These are phyloP conservation scores for Phoenix roebelenii DNA, from an alignment of 176 grass and related monocot genomes.

Conservation along the genomic window DNA sequence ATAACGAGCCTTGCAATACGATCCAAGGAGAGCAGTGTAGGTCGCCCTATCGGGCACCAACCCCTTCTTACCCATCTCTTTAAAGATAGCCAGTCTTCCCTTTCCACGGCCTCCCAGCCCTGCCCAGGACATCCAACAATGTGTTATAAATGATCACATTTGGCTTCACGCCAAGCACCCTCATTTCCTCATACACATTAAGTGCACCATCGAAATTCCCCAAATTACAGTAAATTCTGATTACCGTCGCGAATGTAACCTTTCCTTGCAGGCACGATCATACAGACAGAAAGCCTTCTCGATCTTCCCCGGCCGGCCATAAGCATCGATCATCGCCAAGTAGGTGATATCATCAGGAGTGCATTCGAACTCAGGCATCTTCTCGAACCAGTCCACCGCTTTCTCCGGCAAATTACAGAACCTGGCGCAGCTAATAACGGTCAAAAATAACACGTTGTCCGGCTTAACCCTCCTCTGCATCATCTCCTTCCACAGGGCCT, in stretches of 20 bases:
- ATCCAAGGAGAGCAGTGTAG: slow-evolving; percentile 45
- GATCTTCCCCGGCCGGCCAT: slow-evolving; percentile 50
- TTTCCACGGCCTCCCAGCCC: slow-evolving; percentile 73
- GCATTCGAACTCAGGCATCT: slow-evolving; percentile 65
- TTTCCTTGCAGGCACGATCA: slow-evolving; percentile 53
- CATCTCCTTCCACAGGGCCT: slow-evolving; percentile 68
- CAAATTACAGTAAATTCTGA: slow-evolving; percentile 37
- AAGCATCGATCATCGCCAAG: slow-evolving; percentile 70
- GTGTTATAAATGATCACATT: slow-evolving; percentile 73
- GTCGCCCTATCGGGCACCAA: slow-evolving; percentile 44
- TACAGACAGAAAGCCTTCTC: slow-evolving; percentile 62
- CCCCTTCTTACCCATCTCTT: slow-evolving; percentile 44
- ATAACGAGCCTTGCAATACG: slow-evolving; percentile 77
- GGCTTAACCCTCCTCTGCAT: slow-evolving; percentile 37
- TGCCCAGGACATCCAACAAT: slow-evolving; percentile 68
- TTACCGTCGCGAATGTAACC: slow-evolving; percentile 55
- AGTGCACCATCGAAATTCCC: slow-evolving; percentile 76
- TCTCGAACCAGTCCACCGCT: slow-evolving; percentile 88
- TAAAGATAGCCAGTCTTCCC: slow-evolving; percentile 79
- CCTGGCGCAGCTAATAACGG: slow-evolving; percentile 63
- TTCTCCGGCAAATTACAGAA: slow-evolving; percentile 44
- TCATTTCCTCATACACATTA: slow-evolving; percentile 96
- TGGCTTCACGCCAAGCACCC: slow-evolving; percentile 53
- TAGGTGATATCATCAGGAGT: slow-evolving; percentile 51
- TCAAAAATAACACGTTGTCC: slow-evolving; percentile 70